Percentiles rank a stretch among this genome's conserved stretches.
These are phyloP conservation scores for Paecilomyces formosus DNA, from an alignment of 2,329 filamentous ascomycete genomes.

Conservation along the genomic window DNA sequence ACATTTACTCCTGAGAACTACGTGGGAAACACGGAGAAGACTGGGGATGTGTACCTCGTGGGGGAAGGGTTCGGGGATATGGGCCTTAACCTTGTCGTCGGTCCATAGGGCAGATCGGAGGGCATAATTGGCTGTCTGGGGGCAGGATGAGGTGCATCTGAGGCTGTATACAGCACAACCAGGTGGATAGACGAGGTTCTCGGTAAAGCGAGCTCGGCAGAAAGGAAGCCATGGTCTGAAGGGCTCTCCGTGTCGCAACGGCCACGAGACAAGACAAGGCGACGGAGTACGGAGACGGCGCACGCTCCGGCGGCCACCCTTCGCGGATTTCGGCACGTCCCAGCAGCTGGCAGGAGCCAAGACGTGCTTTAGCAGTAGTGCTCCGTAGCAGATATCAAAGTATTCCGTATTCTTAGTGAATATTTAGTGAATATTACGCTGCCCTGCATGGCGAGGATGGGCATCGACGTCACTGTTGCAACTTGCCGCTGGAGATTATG, in stretches of 20 bases:
- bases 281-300: not conserved
- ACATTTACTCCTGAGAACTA: not conserved
- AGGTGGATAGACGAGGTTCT: constrained; percentile 1
- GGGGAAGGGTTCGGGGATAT: not conserved
- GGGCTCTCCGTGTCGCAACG: not conserved
- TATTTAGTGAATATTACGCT: not conserved
- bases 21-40: not conserved
- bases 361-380: too few relatives aligned
- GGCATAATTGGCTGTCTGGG: not conserved
- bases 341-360: not conserved
- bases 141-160: not conserved
- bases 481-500: not conserved
- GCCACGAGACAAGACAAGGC: not conserved
- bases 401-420: too few relatives aligned
- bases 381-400: too few relatives aligned
- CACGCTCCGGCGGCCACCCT: not conserved
- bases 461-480: not conserved
- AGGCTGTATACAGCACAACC: not conserved
- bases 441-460: not conserved
- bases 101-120: not conserved
- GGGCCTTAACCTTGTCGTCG: not conserved
- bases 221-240: constrained; percentile 1
- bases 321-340: not conserved
- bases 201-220: constrained; percentile 1
- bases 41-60: not conserved